Percentiles rank a stretch among this genome's conserved stretches.
These are phyloP conservation scores for Andrographis paniculata DNA, from an alignment of 305 asterid genomes.

Conservation along the genomic window DNA sequence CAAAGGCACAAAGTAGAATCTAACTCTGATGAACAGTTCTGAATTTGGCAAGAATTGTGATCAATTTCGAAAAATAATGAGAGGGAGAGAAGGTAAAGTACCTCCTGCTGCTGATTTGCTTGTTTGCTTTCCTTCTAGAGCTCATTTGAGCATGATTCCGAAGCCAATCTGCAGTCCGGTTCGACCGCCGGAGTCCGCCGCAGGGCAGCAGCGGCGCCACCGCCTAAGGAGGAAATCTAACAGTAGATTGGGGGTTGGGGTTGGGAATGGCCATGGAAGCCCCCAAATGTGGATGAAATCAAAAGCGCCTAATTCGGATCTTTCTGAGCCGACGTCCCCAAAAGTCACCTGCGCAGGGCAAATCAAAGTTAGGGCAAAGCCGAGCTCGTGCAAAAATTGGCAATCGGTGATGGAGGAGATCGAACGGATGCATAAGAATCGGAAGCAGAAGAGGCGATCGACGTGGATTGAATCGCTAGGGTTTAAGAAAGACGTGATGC, in stretches of 20 bases:
- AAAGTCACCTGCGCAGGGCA: slow-evolving; percentile 92
- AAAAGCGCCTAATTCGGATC: slow-evolving; percentile 33
- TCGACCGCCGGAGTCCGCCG: slow-evolving; percentile 31
- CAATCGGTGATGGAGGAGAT: slow-evolving; percentile 91
- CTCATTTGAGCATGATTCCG: slow-evolving; percentile 65
- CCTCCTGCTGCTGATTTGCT: slow-evolving; percentile 68
- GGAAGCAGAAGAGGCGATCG: slow-evolving; percentile 36
- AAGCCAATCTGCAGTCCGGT: slow-evolving; percentile 79
- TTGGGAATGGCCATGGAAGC: slow-evolving; percentile 31
- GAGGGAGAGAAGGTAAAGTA: slow-evolving; percentile 64
- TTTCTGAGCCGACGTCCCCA: slow-evolving; percentile 74
- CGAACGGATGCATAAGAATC: slow-evolving; percentile 54
- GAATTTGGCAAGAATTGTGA: neutral
- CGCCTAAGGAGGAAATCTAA: slow-evolving; percentile 30
- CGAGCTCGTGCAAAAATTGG: slow-evolving; percentile 66
- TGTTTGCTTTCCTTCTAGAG: slow-evolving; percentile 80
- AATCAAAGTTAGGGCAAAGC: slow-evolving; percentile 52
- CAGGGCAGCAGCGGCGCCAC: slow-evolving; percentile 27
- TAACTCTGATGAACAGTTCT: neutral
- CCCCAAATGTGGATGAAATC: slow-evolving; percentile 47
- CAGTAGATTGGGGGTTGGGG: slow-evolving; percentile 22
- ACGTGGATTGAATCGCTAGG: slow-evolving; percentile 58
- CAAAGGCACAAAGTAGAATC: too few species aligned
- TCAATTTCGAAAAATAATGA: slow-evolving; percentile 26
- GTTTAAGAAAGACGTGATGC: slow-evolving; percentile 71